Evolutionary conservation across 169 alveolate genomes (phyloP), one percentile per base, ranked within the genome.

Genomic region (Miamiensis avidus): DNA sequence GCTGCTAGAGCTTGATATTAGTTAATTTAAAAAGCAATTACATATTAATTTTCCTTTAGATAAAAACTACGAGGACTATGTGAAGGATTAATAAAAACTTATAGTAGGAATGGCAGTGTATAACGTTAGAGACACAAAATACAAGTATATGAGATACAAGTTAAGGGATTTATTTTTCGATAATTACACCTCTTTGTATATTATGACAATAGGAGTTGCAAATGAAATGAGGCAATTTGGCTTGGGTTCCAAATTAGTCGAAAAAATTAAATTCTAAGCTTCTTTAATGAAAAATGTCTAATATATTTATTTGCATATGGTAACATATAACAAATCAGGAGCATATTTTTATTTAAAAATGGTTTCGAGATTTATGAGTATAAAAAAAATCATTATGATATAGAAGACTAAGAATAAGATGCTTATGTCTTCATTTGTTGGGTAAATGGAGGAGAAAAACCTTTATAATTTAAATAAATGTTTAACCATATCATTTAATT

Each of bases 291-390:
- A n/a, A 77, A 77, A 69, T 30, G 27, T 77, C 30, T 26, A 34
- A 65, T 84, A 84, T 32, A 84, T 84, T 16, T 75, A 78, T 74
- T 78, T 84, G 29, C 82, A 84, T 34, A 84, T 84, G 89, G 85
- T 84, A 1, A 76, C 78, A n/a, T 84, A 84, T 77, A 84, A 84
- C 69, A 31, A 25, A 25, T 25, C 49, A 25, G 89, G 82, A 77
- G 75, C 64, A 32, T 26, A 76, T 20, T 84, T 84, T 49, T 84
- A 84, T 74, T 28, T 65, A 78, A 84, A 84, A 73, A 76, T 77
- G 76, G 89, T 84, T 0, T 84, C 77, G 34, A 65, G 31, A 65
- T 1, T 28, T 15, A 78, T 84, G 6, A 69, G 78, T 29, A 69
- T 32, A 33, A 76, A 73, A 34, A 78, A 65, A 27, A 84, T 25